Base-by-base conservation (phyloP, 768 basidiomycete species). In the Pulveroboletus sp. region DNA sequence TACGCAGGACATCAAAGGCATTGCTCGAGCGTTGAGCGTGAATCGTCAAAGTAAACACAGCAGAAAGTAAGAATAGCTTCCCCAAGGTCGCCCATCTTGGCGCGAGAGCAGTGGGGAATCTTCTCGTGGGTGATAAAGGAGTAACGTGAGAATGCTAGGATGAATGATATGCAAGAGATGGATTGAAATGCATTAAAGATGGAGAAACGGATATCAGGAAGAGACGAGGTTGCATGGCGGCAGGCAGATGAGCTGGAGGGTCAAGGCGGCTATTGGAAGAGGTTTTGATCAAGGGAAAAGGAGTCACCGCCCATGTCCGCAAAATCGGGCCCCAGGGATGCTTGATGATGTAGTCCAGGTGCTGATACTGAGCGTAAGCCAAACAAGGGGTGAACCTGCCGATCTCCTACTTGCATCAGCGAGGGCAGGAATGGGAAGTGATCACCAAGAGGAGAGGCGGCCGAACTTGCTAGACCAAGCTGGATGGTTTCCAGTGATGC, bases 321-420 rank as follows among this genome's bases (percentile, higher is more conserved):
- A 52, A 79, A 75, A 39, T 76, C 73, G 63, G 55, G 71, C 65
- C 55, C 72, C 69, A 49, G 60, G 66, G 52, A 50, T 53, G 30
- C 63, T 31, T 44, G 58, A 44, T 51, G 35, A 27, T 49, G 63
- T 55, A 65, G 65, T 58, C 71, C 73, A 44, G 68, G 67, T 43
- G 76, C 73, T 32, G 77, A 76, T 59, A 75, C 66, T 27, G 78
- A 71, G 48, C 74, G 74, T 35, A 66, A 58, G 45, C 73, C 65
- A 55, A 71, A 64, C 46, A 68, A 64, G 41, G 74, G 53, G 40
- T 56, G 56, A 8, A 38, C 47, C 10, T 62, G 42, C 49, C 48
- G 52, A 58, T 59, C 27, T 65, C 43, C 61, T 26, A 60, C 54
- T 24, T 69, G 54, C 21, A 45, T 31, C 17, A 56, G 50, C 5